Percentiles rank a stretch among this genome's conserved stretches.
These are phyloP conservation scores for Cutaneotrichosporon cavernicola DNA, from an alignment of 1,284 basidiomycete genomes.

Conservation along the genomic window DNA sequence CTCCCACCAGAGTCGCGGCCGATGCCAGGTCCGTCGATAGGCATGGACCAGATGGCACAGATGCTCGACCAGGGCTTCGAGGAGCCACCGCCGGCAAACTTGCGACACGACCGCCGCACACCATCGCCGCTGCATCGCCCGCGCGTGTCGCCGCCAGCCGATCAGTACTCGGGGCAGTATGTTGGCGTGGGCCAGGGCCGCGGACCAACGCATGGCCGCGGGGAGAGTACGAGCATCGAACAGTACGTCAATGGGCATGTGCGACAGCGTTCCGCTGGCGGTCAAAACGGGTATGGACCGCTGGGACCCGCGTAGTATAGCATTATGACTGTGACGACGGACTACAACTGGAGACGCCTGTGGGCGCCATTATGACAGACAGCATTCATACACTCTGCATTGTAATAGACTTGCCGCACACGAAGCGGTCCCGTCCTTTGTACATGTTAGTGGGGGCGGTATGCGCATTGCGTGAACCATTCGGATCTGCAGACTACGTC, in stretches of 20 bases:
- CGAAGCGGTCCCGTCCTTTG: background rate
- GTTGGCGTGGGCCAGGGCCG: constrained; percentile 7
- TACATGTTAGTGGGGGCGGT: background rate
- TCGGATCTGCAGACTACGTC: background rate
- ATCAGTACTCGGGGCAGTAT: constrained; percentile 8
- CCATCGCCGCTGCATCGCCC: constrained; percentile 35
- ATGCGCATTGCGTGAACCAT: background rate
- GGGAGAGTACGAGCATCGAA: constrained; percentile 12
- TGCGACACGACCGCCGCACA: constrained; percentile 29
- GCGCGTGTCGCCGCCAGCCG: constrained; percentile 2
- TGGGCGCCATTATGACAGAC: constrained; percentile 7
- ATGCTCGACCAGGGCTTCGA: constrained; percentile 88
- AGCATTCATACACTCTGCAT: constrained; percentile 22
- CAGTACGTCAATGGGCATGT: constrained; percentile 36
- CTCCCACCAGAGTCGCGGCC: constrained; percentile 58
- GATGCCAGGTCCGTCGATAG: constrained; percentile 64
- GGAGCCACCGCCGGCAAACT: constrained; percentile 53
- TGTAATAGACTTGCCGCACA: constrained; percentile 22
- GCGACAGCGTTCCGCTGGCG: constrained; percentile 45
- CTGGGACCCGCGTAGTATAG: constrained; percentile 34
- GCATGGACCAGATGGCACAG: constrained; percentile 73
- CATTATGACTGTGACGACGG: background rate
- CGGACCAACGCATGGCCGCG: background rate
- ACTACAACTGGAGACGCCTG: background rate
- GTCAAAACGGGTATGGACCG: constrained; percentile 37